Evolutionary conservation across 2,329 filamentous ascomycete genomes (phyloP).

Genomic region (Magnaporthiopsis rhizophila): DNA sequence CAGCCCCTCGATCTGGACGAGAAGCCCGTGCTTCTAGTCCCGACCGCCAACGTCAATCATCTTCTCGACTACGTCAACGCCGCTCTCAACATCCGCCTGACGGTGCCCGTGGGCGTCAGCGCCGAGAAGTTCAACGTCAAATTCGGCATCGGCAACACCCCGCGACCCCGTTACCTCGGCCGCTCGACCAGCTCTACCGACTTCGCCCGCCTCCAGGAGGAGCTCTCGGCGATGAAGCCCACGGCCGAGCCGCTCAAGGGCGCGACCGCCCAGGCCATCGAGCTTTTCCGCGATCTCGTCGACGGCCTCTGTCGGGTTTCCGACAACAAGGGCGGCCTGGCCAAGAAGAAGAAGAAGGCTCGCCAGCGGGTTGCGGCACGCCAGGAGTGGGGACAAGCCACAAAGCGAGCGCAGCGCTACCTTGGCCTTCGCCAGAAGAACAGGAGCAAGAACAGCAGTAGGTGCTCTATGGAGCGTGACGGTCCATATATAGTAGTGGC

Average conservation of each 20-base stretch:
- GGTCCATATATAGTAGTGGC: neutral
- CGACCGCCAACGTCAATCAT: constrained; percentile 53
- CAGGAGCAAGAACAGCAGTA: neutral
- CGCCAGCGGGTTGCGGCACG: constrained; percentile 35
- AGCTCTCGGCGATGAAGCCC: constrained; percentile 26
- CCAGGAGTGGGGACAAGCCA: constrained; percentile 42
- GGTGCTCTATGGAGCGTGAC: neutral
- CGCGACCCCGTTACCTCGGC: constrained; percentile 61
- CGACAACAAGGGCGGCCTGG: constrained; percentile 35
- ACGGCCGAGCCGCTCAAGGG: constrained; percentile 25
- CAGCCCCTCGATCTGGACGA: constrained; percentile 22
- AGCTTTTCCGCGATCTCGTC: constrained; percentile 46
- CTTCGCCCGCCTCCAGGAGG: constrained; percentile 21
- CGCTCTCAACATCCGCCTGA: constrained; percentile 43
- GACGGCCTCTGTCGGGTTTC: constrained; percentile 40
- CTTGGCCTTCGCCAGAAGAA: constrained; percentile 46
- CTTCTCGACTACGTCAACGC: constrained; percentile 60
- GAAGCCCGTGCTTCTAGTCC: constrained; percentile 58
- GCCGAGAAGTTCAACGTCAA: constrained; percentile 49
- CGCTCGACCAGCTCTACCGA: constrained; percentile 36
- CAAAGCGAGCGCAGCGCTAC: constrained; percentile 60
- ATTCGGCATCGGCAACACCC: constrained; percentile 53
- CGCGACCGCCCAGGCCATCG: constrained; percentile 28
- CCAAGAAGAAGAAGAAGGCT: constrained; percentile 27
- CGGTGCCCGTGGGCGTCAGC: constrained; percentile 46